A percentile compares a stretch with the other conserved stretches of the same genome.
phyloP scores from a whole-genome alignment of 805 yeast species.

The Gaillardinia entomophila region DNA sequence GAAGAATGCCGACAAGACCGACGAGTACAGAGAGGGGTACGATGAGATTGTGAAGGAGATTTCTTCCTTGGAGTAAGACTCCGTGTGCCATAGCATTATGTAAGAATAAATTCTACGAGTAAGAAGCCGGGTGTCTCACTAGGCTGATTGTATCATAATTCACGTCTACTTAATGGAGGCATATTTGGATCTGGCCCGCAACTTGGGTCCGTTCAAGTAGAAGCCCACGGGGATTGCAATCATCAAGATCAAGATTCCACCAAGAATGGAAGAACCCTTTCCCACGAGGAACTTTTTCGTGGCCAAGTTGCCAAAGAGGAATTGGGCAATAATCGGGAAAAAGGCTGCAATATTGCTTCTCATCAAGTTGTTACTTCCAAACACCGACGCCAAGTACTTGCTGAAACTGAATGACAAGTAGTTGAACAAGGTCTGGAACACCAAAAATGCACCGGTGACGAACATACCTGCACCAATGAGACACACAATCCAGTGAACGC shows the following conservation, averaged over 20 bases:
- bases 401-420: constrained; percentile 46
- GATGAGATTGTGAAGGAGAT: constrained; percentile 96
- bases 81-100: too few relatives aligned
- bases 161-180: too few relatives aligned
- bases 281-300: constrained; percentile 49
- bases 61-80: constrained; percentile 28
- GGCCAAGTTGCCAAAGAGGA: constrained; percentile 49
- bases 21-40: constrained; percentile 85
- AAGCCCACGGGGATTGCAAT: constrained; percentile 43
- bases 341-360: constrained; percentile 51
- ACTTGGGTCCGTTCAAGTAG: constrained; percentile 37
- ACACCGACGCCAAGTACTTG: constrained; percentile 50
- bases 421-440: constrained; percentile 48
- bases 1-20: constrained; percentile 62
- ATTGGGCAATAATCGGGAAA: constrained; percentile 60
- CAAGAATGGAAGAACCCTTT: constrained; percentile 51
- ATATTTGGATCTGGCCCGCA: constrained; percentile 39
- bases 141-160: too few relatives aligned
- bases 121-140: too few relatives aligned
- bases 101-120: too few relatives aligned
- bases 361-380: constrained; percentile 50
- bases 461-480: constrained; percentile 38
- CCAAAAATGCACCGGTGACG: constrained; percentile 32
- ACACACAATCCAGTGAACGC: constrained; percentile 47
- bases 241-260: constrained; percentile 38